Conservation (phyloP, 148 eudicot genomes). For the Limonium bicolor region DNA sequence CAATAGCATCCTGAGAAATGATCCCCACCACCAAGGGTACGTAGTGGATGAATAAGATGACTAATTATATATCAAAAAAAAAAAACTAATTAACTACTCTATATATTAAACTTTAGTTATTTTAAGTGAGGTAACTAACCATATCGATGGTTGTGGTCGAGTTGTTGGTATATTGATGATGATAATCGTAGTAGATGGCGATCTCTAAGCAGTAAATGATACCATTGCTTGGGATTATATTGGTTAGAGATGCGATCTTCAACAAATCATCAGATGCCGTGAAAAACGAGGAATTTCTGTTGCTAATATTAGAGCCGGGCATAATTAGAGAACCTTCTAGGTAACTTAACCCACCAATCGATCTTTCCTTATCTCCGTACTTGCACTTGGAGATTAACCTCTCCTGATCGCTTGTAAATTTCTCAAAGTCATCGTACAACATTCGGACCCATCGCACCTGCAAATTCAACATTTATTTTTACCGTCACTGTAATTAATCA, state of each 20-base stretch:
- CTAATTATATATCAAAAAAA: not conserved
- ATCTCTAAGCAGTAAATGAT: slow-evolving; percentile 78
- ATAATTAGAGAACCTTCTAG: slow-evolving; percentile 91
- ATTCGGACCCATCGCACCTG: slow-evolving; percentile 93
- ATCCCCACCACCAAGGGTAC: not conserved
- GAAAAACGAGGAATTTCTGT: slow-evolving; percentile 89
- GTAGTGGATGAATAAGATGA: not conserved
- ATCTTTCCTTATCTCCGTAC: slow-evolving; percentile 19
- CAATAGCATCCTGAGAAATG: not conserved
- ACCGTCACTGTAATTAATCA: not conserved
- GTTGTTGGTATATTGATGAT: not conserved
- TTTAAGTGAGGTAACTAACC: not conserved
- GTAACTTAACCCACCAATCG: slow-evolving; percentile 49
- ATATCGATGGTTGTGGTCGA: not conserved
- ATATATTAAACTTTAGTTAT: not conserved
- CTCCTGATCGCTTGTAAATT: slow-evolving; percentile 77
- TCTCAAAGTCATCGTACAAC: slow-evolving; percentile 56
- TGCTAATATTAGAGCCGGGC: slow-evolving; percentile 66
- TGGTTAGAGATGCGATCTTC: slow-evolving; percentile 56
- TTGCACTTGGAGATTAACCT: slow-evolving; percentile 55
- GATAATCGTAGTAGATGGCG: no score
- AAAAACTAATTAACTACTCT: not conserved
- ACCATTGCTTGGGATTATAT: slow-evolving; percentile 28
- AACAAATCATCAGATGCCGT: slow-evolving; percentile 58
- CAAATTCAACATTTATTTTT: not conserved